Conservation (phyloP, 345 rosid genomes). For the Firmiana major region DNA sequence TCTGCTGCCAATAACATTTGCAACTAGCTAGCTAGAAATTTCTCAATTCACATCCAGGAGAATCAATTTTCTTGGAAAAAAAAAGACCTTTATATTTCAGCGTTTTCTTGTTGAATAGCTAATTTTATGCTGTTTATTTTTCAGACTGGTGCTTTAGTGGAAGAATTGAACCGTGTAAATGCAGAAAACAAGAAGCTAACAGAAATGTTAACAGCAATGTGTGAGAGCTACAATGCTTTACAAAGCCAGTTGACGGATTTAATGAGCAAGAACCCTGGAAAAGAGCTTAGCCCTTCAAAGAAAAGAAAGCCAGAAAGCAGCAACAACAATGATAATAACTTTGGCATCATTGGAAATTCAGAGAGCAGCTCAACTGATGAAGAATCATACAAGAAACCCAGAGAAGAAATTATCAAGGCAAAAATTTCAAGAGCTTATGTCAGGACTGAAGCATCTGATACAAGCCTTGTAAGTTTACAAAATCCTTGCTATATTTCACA, state of each 20-base stretch:
- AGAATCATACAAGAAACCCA: slow-evolving; percentile 70
- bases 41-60: no score
- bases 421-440: slow-evolving; percentile 57
- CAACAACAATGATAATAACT: slow-evolving; percentile 26
- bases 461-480: slow-evolving; percentile 60
- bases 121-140: not conserved
- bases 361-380: slow-evolving; percentile 94
- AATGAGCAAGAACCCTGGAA: slow-evolving; percentile 42
- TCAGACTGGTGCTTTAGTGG: slow-evolving; percentile 53
- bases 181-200: slow-evolving; percentile 87
- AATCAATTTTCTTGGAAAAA: not conserved
- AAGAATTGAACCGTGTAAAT: slow-evolving; percentile 73
- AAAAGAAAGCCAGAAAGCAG: slow-evolving; percentile 70
- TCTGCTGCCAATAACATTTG: no score
- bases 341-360: slow-evolving; percentile 43
- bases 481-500: not conserved
- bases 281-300: slow-evolving; percentile 53
- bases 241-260: slow-evolving; percentile 55
- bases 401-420: slow-evolving; percentile 68
- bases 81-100: not conserved
- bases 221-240: slow-evolving; percentile 72
- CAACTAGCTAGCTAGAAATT: not conserved
- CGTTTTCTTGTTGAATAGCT: not conserved
- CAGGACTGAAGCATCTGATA: slow-evolving; percentile 69
- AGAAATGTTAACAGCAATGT: slow-evolving; percentile 68